Evolutionary conservation across 2,329 filamentous ascomycete genomes (phyloP).

Genomic region (Trichoderma endophyticum): DNA sequence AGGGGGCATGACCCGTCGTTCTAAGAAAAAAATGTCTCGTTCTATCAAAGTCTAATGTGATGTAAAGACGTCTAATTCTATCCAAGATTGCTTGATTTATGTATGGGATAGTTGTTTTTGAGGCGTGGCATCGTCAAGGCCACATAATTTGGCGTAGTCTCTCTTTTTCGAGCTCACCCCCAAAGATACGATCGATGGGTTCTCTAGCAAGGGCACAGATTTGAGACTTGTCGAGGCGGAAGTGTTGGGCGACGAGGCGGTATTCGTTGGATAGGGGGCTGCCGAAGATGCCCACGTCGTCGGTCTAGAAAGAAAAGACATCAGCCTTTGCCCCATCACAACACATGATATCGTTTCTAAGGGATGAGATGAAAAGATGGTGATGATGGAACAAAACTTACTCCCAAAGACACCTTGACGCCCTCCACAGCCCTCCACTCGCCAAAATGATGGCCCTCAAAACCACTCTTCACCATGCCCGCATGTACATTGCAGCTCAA

Average conservation of each 20-base stretch:
- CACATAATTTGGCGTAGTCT: conserved; percentile 53
- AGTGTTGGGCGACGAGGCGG: conserved; percentile 67
- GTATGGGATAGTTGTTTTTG: not conserved
- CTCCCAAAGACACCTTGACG: conserved; percentile 63
- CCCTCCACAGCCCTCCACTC: conserved; percentile 61
- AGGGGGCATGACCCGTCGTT: too few species aligned
- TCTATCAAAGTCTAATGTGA: not conserved
- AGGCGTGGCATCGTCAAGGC: conserved; percentile 22
- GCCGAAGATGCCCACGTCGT: conserved; percentile 79
- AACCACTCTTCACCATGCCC: conserved; percentile 65
- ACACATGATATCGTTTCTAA: too few species aligned
- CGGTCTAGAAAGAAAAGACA: too few species aligned
- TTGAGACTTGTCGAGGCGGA: conserved; percentile 49
- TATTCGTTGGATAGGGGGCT: conserved; percentile 77
- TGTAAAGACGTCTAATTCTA: too few species aligned
- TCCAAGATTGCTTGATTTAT: not conserved
- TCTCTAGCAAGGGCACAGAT: conserved; percentile 56
- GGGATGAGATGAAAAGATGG: too few species aligned
- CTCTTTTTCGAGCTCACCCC: conserved; percentile 57
- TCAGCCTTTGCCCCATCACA: too few species aligned
- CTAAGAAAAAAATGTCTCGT: not conserved
- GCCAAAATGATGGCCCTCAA: conserved; percentile 72
- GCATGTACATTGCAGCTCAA: conserved; percentile 78
- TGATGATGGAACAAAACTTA: conserved; percentile 40
- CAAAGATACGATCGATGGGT: conserved; percentile 65